A percentile compares a stretch with the other conserved stretches of the same genome.
Conservation (phyloP, 768 basidiomycete genomes). For the Leccinum obscurum region DNA sequence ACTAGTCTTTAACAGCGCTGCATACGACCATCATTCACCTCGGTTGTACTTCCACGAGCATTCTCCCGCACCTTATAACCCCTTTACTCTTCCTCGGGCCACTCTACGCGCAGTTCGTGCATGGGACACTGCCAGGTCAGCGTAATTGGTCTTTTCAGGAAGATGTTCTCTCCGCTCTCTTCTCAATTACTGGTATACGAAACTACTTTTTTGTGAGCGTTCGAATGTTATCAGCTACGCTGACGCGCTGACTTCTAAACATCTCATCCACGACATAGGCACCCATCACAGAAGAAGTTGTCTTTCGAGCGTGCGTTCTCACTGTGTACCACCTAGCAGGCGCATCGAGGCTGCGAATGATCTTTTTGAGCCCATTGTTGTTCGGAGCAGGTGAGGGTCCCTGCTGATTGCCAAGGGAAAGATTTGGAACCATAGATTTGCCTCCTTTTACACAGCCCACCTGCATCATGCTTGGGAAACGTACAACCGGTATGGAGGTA, state of each 20-base stretch:
- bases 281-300: slow-evolving; percentile 90
- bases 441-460: slow-evolving; percentile 59
- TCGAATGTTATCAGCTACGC: neutral
- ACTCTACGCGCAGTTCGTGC: slow-evolving; percentile 56
- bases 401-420: neutral
- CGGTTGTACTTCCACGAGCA: slow-evolving; percentile 34
- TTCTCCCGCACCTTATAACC: slow-evolving; percentile 60
- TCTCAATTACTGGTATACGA: slow-evolving; percentile 59
- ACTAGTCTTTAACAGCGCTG: slow-evolving; percentile 23
- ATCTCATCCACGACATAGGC: slow-evolving; percentile 46
- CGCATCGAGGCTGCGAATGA: slow-evolving; percentile 53
- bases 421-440: slow-evolving; percentile 7
- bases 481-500: slow-evolving; percentile 75
- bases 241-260: slow-evolving; percentile 1
- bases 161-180: slow-evolving; percentile 42
- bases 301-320: slow-evolving; percentile 85
- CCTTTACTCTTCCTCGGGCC: slow-evolving; percentile 81
- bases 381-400: slow-evolving; percentile 78
- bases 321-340: slow-evolving; percentile 70
- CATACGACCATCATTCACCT: slow-evolving; percentile 41
- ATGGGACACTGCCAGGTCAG: slow-evolving; percentile 54
- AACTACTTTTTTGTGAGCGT: slow-evolving; percentile 60
- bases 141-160: slow-evolving; percentile 43
- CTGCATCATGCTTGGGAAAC: slow-evolving; percentile 90
- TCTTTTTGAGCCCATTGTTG: slow-evolving; percentile 79